Percentiles rank a stretch among this genome's conserved stretches.
Conservation (phyloP, 805 yeast species). For the Citeromyces nyonsensis region DNA sequence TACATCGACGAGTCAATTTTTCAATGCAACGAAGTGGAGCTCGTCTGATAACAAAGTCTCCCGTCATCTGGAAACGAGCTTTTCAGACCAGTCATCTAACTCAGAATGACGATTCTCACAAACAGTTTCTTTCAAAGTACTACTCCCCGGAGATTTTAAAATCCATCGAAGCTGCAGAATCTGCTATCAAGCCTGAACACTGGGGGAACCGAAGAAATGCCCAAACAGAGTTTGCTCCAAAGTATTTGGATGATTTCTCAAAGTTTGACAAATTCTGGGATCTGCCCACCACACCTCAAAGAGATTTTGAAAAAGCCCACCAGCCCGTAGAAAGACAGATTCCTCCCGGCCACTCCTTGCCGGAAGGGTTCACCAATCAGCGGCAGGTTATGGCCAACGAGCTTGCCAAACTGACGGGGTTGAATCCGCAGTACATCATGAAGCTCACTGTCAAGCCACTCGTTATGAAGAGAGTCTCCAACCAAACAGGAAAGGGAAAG, state of each 20-base stretch:
- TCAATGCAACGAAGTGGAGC: no score
- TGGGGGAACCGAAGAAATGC: slow-evolving; percentile 27
- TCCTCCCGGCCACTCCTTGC: slow-evolving; percentile 4
- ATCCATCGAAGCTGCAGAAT: slow-evolving; percentile 71
- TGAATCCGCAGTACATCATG: slow-evolving; percentile 43
- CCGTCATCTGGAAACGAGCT: no score
- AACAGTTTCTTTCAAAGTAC: slow-evolving; percentile 49
- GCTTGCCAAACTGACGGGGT: slow-evolving; percentile 49
- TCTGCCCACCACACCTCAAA: slow-evolving; percentile 14
- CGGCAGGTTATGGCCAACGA: slow-evolving; percentile 27
- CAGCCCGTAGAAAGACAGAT: slow-evolving; percentile 5
- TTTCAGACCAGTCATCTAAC: no score
- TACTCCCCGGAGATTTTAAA: slow-evolving; percentile 74
- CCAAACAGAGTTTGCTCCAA: slow-evolving; percentile 49
- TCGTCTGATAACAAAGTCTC: no score
- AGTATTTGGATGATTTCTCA: slow-evolving; percentile 55
- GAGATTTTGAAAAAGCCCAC: slow-evolving; percentile 4
- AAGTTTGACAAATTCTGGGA: slow-evolving; percentile 69
- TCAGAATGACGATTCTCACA: slow-evolving; percentile 15
- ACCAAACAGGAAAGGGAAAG: slow-evolving; percentile 88
- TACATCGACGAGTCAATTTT: no score
- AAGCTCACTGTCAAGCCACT: slow-evolving; percentile 50
- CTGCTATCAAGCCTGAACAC: slow-evolving; percentile 51
- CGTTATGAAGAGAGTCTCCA: slow-evolving; percentile 67
- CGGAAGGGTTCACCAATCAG: slow-evolving; percentile 1